A percentile compares a stretch with the other conserved stretches of the same genome.
Evolutionary conservation across 1,284 basidiomycete genomes (phyloP).

Genomic region (Ganoderma multipileum): DNA sequence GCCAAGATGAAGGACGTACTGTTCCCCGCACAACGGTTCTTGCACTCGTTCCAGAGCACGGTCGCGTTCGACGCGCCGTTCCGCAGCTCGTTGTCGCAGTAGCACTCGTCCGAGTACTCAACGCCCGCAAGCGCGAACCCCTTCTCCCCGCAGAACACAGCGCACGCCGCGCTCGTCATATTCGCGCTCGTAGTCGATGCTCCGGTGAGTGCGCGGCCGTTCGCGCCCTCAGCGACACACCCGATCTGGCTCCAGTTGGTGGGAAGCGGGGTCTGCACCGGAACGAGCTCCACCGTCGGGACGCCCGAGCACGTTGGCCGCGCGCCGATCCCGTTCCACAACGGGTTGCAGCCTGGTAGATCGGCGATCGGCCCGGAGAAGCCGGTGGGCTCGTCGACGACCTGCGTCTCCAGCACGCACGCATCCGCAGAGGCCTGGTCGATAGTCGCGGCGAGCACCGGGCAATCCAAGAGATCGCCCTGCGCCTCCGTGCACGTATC

Average conservation of each 20-base stretch:
- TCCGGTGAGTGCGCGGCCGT: slow-evolving; percentile 35
- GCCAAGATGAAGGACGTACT: slow-evolving; percentile 21
- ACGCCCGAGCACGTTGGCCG: slow-evolving; percentile 22
- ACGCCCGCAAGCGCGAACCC: slow-evolving; percentile 35
- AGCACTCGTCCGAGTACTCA: slow-evolving; percentile 38
- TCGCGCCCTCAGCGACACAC: slow-evolving; percentile 37
- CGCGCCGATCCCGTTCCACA: slow-evolving; percentile 30
- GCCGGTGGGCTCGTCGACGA: slow-evolving; percentile 37
- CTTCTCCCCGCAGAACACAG: slow-evolving; percentile 33
- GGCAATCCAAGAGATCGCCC: slow-evolving; percentile 31
- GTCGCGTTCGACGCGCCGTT: slow-evolving; percentile 34
- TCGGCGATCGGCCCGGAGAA: slow-evolving; percentile 27
- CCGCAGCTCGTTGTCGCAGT: slow-evolving; percentile 36
- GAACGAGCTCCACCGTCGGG: slow-evolving; percentile 19
- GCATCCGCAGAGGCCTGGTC: slow-evolving; percentile 30
- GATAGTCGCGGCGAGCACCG: slow-evolving; percentile 30
- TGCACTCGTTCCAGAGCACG: slow-evolving; percentile 34
- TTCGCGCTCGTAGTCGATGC: slow-evolving; percentile 30
- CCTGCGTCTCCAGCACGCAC: slow-evolving; percentile 31
- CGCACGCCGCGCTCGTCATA: slow-evolving; percentile 36
- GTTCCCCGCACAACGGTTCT: slow-evolving; percentile 34
- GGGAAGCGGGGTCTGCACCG: slow-evolving; percentile 28
- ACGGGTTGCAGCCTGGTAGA: slow-evolving; percentile 39
- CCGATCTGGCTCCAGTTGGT: slow-evolving; percentile 35
- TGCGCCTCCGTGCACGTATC: slow-evolving; percentile 36